These are phyloP conservation scores for Diaporthe australafricana DNA, from an alignment of 2,329 filamentous ascomycete genomes.

Conservation along the genomic window DNA sequence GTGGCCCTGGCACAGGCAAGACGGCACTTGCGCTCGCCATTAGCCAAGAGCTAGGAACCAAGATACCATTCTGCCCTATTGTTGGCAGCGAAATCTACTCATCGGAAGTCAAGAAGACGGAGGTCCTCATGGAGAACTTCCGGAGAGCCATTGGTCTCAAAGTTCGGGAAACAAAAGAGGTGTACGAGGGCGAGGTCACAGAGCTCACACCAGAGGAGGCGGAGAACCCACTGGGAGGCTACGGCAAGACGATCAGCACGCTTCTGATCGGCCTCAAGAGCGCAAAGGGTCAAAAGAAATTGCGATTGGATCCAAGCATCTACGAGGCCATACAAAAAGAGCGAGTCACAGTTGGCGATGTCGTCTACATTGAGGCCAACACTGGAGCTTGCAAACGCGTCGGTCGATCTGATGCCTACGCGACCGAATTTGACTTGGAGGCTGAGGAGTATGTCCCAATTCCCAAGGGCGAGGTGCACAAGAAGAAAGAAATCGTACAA, in stretches of 20 bases:
- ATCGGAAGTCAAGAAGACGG: slow-evolving; percentile 98
- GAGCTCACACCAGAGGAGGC: slow-evolving; percentile 98
- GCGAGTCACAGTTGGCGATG: slow-evolving; percentile 93
- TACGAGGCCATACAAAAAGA: slow-evolving; percentile 99
- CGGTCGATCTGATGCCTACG: slow-evolving; percentile 94
- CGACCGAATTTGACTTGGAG: slow-evolving; percentile 98
- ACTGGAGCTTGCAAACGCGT: slow-evolving; percentile 98
- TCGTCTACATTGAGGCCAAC: slow-evolving; percentile 99
- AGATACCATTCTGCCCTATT: slow-evolving; percentile 98
- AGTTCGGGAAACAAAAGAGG: slow-evolving; percentile 98
- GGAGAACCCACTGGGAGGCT: slow-evolving; percentile 95
- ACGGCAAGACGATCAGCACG: slow-evolving; percentile 97
- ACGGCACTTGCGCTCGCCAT: slow-evolving; percentile 95
- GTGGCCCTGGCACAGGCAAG: slow-evolving; percentile 96
- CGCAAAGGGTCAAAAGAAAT: slow-evolving; percentile 96
- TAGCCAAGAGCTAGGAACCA: slow-evolving; percentile 96
- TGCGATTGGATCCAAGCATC: slow-evolving; percentile 95
- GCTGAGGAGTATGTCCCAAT: slow-evolving; percentile 99
- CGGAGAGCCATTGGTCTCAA: slow-evolving; percentile 94
- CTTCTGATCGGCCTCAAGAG: slow-evolving; percentile 95
- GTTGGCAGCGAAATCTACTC: slow-evolving; percentile 98
- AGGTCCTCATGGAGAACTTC: slow-evolving; percentile 99
- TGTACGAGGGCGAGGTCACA: slow-evolving; percentile 98
- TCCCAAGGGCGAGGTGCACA: slow-evolving; percentile 98
- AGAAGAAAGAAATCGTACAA: slow-evolving; percentile 99